phyloP scores from a whole-genome alignment of 2,329 filamentous ascomycete species.

The Nannizziopsis arthrosporioides region DNA sequence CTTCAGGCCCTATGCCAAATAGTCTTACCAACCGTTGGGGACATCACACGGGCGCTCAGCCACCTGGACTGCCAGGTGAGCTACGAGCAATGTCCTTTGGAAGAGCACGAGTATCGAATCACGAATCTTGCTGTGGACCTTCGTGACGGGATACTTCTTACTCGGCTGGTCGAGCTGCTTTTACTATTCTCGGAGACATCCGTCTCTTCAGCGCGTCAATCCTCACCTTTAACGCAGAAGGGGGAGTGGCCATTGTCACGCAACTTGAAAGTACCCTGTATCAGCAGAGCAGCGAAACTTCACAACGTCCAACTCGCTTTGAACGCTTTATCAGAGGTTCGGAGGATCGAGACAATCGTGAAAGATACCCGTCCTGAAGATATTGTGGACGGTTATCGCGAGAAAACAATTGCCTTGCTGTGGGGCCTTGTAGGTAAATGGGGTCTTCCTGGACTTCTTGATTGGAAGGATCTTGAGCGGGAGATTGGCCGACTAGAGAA shows the following conservation, averaged over 20 bases:
- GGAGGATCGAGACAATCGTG: slow-evolving; percentile 32
- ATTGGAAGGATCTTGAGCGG: slow-evolving; percentile 43
- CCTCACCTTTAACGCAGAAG: slow-evolving; percentile 21
- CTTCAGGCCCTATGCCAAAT: slow-evolving; percentile 42
- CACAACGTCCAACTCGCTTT: slow-evolving; percentile 50
- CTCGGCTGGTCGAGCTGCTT: slow-evolving; percentile 48
- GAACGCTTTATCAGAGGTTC: slow-evolving; percentile 38
- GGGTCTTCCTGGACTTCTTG: slow-evolving; percentile 43
- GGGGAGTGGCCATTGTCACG: slow-evolving; percentile 42
- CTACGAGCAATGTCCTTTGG: slow-evolving; percentile 45
- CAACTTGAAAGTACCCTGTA: slow-evolving; percentile 47
- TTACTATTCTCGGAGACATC: slow-evolving; percentile 34
- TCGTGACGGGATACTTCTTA: slow-evolving; percentile 50
- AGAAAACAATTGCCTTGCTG: slow-evolving; percentile 51
- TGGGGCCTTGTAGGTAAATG: slow-evolving; percentile 49
- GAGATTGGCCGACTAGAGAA: slow-evolving; percentile 40
- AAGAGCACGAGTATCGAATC: slow-evolving; percentile 49
- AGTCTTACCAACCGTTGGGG: slow-evolving; percentile 48
- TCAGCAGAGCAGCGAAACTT: slow-evolving; percentile 44
- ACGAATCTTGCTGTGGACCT: slow-evolving; percentile 52
- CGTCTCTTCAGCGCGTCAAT: slow-evolving; percentile 6
- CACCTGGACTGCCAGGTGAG: slow-evolving; percentile 47
- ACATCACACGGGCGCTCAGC: slow-evolving; percentile 43
- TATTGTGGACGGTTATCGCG: slow-evolving; percentile 52
- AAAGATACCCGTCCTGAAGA: slow-evolving; percentile 43